Percentiles rank a stretch among this genome's conserved stretches.
phyloP scores from a whole-genome alignment of 805 yeast species.

The Nakazawaea molendinolei region DNA sequence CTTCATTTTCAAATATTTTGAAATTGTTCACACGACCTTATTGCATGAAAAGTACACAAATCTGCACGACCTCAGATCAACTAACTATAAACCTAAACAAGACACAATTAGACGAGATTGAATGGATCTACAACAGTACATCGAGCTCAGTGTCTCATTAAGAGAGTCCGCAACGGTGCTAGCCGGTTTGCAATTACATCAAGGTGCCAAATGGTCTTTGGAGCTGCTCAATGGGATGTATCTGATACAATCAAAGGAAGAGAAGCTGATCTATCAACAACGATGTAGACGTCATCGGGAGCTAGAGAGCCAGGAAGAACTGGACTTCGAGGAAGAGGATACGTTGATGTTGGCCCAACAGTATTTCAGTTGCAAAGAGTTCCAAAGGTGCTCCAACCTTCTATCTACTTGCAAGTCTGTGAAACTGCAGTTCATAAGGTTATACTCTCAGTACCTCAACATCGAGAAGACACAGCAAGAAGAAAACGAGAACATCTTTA shows the following conservation, averaged over 20 bases:
- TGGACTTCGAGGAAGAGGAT: constrained; percentile 29
- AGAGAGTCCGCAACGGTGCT: constrained; percentile 38
- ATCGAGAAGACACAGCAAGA: constrained; percentile 76
- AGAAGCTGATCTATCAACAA: constrained; percentile 18
- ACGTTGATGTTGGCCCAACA: constrained; percentile 56
- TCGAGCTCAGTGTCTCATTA: constrained; percentile 22
- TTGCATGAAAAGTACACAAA: no score
- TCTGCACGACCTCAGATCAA: no score
- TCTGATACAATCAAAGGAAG: constrained; percentile 12
- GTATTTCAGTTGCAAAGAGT: constrained; percentile 79
- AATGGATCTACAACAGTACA: constrained; percentile 23
- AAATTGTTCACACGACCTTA: no score
- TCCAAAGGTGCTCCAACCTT: constrained; percentile 63
- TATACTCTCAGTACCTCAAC: constrained; percentile 65
- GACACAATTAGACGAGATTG: no score
- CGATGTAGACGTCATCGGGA: constrained; percentile 1
- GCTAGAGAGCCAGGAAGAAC: constrained; percentile 1
- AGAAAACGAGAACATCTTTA: constrained; percentile 61
- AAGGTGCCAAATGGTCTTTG: constrained; percentile 69
- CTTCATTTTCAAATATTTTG: no score
- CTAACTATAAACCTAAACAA: no score
- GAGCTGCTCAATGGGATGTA: constrained; percentile 6
- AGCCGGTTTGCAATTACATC: constrained; percentile 51
- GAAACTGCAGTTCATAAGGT: constrained; percentile 50
- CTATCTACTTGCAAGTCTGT: constrained; percentile 45